Percentiles rank a stretch among this genome's conserved stretches.
phyloP scores from a whole-genome alignment of 164 flowering plant species.

The Echeveria elegans region DNA sequence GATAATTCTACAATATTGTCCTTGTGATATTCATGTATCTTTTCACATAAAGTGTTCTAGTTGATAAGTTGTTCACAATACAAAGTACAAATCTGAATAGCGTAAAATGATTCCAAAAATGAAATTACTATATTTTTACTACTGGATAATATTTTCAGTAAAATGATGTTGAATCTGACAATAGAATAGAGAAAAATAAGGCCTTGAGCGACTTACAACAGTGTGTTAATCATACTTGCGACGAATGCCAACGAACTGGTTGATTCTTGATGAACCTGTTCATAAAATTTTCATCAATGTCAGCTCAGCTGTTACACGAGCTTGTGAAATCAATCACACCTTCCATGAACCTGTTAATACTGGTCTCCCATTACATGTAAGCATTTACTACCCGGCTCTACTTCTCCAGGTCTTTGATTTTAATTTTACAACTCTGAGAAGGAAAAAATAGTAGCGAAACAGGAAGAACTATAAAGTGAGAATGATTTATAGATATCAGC shows the following conservation, averaged over 20 bases:
- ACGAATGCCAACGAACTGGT: not conserved
- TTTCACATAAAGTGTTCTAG: no score
- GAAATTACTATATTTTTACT: no score
- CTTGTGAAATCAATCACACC: not conserved
- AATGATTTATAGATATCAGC: not conserved
- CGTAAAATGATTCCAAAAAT: not conserved
- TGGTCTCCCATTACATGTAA: not conserved
- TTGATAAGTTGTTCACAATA: no score
- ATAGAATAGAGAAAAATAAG: no score
- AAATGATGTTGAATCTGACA: no score
- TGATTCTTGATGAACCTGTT: not conserved
- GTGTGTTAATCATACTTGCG: not conserved
- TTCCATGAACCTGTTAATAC: not conserved
- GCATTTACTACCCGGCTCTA: not conserved
- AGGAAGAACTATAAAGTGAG: not conserved
- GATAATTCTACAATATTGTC: not conserved
- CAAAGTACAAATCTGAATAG: not conserved
- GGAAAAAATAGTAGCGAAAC: not conserved
- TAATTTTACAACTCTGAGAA: no score
- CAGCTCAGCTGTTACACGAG: not conserved
- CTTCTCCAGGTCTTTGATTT: not conserved
- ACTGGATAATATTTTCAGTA: no score
- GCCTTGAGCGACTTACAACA: not conserved
- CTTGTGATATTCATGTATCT: not conserved
- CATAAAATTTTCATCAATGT: not conserved